Conservation (phyloP, 352 stramenopile genomes). For the Pythium monospermum region DNA sequence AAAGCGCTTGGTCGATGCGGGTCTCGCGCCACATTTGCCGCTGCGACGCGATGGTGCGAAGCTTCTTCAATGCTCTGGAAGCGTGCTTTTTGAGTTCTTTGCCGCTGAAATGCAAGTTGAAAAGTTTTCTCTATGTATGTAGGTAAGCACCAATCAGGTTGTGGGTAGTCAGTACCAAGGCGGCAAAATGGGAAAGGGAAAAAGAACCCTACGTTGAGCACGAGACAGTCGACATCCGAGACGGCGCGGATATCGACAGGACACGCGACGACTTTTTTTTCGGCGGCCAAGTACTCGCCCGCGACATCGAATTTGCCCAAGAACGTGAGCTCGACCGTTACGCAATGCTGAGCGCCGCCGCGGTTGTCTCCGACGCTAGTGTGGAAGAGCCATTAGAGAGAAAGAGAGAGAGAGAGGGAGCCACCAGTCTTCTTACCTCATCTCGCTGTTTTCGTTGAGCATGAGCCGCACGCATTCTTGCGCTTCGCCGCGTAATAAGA, state of each 20-base stretch:
- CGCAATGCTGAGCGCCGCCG: conserved; percentile 44
- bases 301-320: conserved; percentile 78
- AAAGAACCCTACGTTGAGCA: conserved; percentile 34
- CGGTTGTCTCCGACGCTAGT: conserved; percentile 48
- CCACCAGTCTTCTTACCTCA: conserved; percentile 30
- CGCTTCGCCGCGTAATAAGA: conserved; percentile 67
- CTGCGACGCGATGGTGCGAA: conserved; percentile 45
- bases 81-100: conserved; percentile 68
- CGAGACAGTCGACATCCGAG: conserved; percentile 64
- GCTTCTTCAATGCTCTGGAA: conserved; percentile 30
- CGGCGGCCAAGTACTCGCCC: conserved; percentile 68
- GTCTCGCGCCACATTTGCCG: conserved; percentile 74
- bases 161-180: too few relatives aligned
- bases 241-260: conserved; percentile 71
- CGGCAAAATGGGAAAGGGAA: too few relatives aligned
- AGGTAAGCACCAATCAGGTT: not conserved
- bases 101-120: conserved; percentile 58
- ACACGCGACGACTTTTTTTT: conserved; percentile 62
- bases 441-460: conserved; percentile 53
- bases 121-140: conserved; percentile 56
- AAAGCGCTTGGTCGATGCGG: conserved; percentile 58
- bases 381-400: not conserved
- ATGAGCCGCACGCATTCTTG: conserved; percentile 65
- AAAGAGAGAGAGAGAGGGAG: too few relatives aligned
- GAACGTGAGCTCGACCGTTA: conserved; percentile 73